These are phyloP conservation scores for Lasiosphaeria miniovina DNA, from an alignment of 495 filamentous ascomycete species.

Conservation along the genomic window DNA sequence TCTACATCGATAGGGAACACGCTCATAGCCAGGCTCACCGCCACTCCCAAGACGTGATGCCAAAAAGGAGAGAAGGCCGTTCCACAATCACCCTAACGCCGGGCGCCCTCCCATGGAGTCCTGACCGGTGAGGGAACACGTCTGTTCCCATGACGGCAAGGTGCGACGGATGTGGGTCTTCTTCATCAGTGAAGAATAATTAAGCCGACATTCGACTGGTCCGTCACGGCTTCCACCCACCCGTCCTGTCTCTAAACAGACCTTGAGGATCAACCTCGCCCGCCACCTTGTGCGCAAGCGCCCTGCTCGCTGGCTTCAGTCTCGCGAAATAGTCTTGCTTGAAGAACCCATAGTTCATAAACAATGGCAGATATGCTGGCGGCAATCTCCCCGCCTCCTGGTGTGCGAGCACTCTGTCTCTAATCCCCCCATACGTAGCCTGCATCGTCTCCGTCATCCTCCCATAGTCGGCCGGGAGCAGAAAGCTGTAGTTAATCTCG, in stretches of 20 bases:
- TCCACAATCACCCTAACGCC: no score
- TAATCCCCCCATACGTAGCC: constrained; percentile 40
- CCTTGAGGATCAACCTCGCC: constrained; percentile 53
- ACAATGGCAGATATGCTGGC: constrained; percentile 54
- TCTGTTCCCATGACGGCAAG: no score
- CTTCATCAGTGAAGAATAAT: no score
- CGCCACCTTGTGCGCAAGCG: constrained; percentile 41
- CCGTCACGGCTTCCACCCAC: constrained; percentile 42
- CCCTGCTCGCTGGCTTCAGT: constrained; percentile 42
- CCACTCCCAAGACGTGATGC: no score
- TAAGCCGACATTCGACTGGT: no score
- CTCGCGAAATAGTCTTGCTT: constrained; percentile 59
- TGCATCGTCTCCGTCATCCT: constrained; percentile 50
- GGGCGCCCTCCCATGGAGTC: no score
- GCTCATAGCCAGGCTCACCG: no score
- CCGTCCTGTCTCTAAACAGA: constrained; percentile 57
- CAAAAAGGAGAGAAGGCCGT: no score
- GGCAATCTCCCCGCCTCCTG: constrained; percentile 33
- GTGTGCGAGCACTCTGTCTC: constrained; percentile 36
- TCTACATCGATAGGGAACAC: no score
- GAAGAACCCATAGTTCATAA: constrained; percentile 59
- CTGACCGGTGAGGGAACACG: no score
- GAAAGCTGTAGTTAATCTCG: constrained; percentile 56
- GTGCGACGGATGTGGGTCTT: no score
- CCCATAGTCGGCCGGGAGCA: constrained; percentile 39